Percentiles rank a stretch among this genome's conserved stretches.
phyloP scores from a whole-genome alignment of 345 rosid genomes.

The Ceriops tagal region DNA sequence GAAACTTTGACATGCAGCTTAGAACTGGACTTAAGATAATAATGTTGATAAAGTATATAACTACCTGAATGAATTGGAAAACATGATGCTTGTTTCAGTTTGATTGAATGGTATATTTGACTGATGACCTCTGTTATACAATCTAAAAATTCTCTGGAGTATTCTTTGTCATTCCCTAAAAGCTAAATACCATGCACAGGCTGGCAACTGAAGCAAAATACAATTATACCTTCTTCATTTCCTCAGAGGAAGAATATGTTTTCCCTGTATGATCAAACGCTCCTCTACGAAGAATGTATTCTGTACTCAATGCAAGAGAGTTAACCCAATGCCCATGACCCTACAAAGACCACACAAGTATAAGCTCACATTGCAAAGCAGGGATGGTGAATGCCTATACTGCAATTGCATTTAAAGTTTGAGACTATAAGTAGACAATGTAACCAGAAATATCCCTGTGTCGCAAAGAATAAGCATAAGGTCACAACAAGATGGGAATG shows the following conservation, averaged over 20 bases:
- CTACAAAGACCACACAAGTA: constrained; percentile 29
- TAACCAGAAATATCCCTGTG: too few species aligned
- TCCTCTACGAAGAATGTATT: constrained; percentile 88
- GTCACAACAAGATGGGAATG: too few species aligned
- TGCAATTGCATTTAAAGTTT: not conserved
- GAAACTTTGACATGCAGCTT: too few species aligned
- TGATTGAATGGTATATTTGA: too few species aligned
- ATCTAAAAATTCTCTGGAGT: too few species aligned
- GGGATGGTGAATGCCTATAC: not conserved
- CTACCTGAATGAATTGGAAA: not conserved
- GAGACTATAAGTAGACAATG: not conserved
- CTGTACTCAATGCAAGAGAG: constrained; percentile 93
- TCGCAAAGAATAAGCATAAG: too few species aligned
- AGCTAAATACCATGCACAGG: too few species aligned
- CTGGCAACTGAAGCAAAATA: not conserved
- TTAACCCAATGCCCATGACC: constrained; percentile 99
- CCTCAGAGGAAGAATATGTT: constrained; percentile 65
- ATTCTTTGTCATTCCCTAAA: too few species aligned
- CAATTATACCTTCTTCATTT: constrained; percentile 65
- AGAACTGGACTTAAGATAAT: not conserved
- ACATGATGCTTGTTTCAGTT: not conserved
- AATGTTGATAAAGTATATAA: not conserved
- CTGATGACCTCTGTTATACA: too few species aligned
- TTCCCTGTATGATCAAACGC: constrained; percentile 94
- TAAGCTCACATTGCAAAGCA: not conserved